These are phyloP conservation scores for Sporothrix phasma DNA, from an alignment of 2,329 filamentous ascomycete species.

Conservation along the genomic window DNA sequence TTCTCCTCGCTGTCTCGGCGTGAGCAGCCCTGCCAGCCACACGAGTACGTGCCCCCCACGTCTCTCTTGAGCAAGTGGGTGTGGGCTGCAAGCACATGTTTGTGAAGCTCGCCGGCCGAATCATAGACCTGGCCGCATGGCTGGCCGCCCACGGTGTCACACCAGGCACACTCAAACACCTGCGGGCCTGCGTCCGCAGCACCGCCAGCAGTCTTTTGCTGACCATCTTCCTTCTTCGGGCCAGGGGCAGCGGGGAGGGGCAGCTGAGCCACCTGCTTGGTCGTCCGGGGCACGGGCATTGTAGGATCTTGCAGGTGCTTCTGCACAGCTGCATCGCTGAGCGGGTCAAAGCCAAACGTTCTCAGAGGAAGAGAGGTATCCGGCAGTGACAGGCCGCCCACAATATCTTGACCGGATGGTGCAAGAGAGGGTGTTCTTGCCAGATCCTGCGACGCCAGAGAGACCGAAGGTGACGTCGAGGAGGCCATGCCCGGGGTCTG, in stretches of 20 bases:
- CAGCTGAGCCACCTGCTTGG: background rate
- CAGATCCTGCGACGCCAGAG: conserved; percentile 12
- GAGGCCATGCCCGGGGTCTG: conserved; percentile 9
- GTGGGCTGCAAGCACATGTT: conserved; percentile 44
- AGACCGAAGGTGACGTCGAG: conserved; percentile 7
- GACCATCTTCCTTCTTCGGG: background rate
- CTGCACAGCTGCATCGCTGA: background rate
- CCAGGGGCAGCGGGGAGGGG: background rate
- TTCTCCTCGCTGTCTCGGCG: conserved; percentile 33
- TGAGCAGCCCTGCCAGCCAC: conserved; percentile 47
- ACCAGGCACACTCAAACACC: conserved; percentile 24
- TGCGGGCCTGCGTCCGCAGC: background rate
- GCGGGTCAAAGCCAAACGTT: background rate
- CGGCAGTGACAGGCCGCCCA: background rate
- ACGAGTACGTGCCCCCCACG: conserved; percentile 37
- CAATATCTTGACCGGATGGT: background rate
- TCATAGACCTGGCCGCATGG: conserved; percentile 29
- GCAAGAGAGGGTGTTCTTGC: conserved; percentile 8
- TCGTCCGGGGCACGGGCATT: background rate
- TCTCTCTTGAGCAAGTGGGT: conserved; percentile 36
- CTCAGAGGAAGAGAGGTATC: background rate
- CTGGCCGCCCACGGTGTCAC: conserved; percentile 17
- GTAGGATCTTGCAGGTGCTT: background rate
- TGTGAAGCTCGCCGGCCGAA: conserved; percentile 41
- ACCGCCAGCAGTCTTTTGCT: background rate